Evolutionary conservation across 129 eudicot genomes (phyloP).

Genomic region (Cynara cardunculus): DNA sequence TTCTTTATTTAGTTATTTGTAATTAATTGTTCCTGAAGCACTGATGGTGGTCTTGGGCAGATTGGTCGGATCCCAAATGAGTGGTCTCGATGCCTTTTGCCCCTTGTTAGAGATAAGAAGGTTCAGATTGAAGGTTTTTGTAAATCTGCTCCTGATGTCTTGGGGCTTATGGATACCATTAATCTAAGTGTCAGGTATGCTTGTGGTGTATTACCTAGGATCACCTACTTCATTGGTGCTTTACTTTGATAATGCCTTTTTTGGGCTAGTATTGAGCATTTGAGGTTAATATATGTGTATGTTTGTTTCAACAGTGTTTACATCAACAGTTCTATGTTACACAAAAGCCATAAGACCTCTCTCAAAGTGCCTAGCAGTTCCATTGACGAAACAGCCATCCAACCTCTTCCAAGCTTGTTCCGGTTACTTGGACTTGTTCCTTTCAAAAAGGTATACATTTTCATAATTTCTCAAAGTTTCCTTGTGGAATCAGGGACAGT

Average conservation of each 20-base stretch:
- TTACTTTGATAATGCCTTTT: neutral
- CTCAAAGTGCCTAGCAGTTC: slow-evolving; percentile 58
- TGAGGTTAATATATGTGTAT: neutral
- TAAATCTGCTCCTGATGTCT: slow-evolving; percentile 71
- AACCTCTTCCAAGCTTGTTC: slow-evolving; percentile 82
- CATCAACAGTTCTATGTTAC: slow-evolving; percentile 82
- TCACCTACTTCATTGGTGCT: neutral
- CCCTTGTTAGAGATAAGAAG: slow-evolving; percentile 91
- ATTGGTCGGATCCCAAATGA: slow-evolving; percentile 98
- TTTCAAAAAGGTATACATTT: slow-evolving; percentile 60
- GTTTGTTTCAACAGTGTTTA: slow-evolving; percentile 50
- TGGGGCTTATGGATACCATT: slow-evolving; percentile 85
- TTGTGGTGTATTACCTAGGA: neutral
- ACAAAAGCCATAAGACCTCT: slow-evolving; percentile 60
- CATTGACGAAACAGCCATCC: slow-evolving; percentile 62
- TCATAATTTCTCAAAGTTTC: neutral
- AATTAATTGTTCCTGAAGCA: neutral
- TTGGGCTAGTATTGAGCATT: neutral
- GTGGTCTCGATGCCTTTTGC: slow-evolving; percentile 89
- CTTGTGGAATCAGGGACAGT: neutral
- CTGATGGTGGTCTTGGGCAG: slow-evolving; percentile 35
- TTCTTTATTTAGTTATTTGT: neutral
- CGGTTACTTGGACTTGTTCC: slow-evolving; percentile 77
- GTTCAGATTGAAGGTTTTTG: slow-evolving; percentile 68
- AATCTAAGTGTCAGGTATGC: slow-evolving; percentile 66